A percentile compares a stretch with the other conserved stretches of the same genome.
Evolutionary conservation across 2,329 filamentous ascomycete genomes (phyloP).

Genomic region (Venturia effusa): DNA sequence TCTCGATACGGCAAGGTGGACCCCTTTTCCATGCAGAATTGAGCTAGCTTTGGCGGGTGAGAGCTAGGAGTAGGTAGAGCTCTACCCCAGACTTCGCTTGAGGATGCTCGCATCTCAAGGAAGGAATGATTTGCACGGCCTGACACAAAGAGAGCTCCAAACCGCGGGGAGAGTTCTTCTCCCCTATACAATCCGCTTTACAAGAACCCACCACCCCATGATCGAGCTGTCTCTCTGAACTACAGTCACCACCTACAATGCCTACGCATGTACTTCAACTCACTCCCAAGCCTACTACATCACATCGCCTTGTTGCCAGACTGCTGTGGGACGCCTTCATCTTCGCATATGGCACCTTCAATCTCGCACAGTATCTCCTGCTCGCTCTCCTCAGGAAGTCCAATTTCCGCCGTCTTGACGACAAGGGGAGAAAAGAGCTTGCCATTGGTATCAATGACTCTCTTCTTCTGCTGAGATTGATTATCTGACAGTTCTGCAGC

Average conservation of each 20-base stretch:
- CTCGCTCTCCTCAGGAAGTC: conserved; percentile 19
- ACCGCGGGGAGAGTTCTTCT: background rate
- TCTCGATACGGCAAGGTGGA: no score
- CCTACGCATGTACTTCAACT: background rate
- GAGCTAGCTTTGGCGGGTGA: background rate
- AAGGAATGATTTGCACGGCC: background rate
- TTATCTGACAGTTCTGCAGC: conserved; percentile 24
- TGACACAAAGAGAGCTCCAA: no score
- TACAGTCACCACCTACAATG: background rate
- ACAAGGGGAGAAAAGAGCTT: conserved; percentile 21
- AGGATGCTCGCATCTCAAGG: background rate
- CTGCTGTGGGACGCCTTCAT: conserved; percentile 14
- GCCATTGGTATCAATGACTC: conserved; percentile 16
- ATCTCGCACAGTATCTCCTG: conserved; percentile 17
- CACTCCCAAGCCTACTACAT: background rate
- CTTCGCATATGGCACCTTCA: conserved; percentile 23
- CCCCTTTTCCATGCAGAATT: background rate
- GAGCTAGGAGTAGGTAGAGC: no score
- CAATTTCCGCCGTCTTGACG: conserved; percentile 18
- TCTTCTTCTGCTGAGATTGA: background rate
- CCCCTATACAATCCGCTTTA: background rate
- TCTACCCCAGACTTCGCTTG: background rate
- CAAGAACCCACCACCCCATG: background rate
- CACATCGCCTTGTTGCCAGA: background rate
- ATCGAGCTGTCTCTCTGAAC: background rate